Base-by-base conservation (phyloP, 1,284 basidiomycete genomes). In the Paramarasmius palmivorus region DNA sequence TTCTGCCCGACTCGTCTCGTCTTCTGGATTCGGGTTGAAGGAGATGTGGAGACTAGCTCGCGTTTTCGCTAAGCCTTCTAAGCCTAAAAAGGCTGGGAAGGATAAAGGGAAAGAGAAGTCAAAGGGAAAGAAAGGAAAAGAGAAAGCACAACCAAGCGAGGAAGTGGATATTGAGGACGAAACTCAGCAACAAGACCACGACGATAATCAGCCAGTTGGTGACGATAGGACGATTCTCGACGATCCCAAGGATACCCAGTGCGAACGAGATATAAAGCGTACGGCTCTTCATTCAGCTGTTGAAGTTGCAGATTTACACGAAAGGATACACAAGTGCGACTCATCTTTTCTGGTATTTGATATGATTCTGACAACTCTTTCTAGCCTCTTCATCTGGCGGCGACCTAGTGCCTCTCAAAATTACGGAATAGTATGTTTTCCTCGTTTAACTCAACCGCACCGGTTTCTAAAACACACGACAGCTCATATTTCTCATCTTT, bases 271-370 rank as follows among this genome's bases (percentile, higher is more conserved):
- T 59, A 42, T 82, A 14, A 79, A 78, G 61, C 70, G 71, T 9
- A 59, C 70, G n/a, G 57, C 69, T 2, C 61, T 88, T 29, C 63
- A 72, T 48, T 34, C 65, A 9, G 41, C 84, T 50, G 73, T 73
- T 46, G 76, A 79, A 45, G 61, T 83, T 26, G 78, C 80, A 4
- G 86, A 88, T 62, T 49, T 85, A 6, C 81, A 88, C 58, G 88
- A 91, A 64, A 75, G 85, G 35, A 59, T 86, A 37, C 79, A 79
- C 67, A 88, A 86, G 87, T 88, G 61, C n/a, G 77, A n/a, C 69
- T 50, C n/a, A 47, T 25, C 9, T 15, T 20, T 37, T 12, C 23
- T 40, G n/a, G n/a, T n/a, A n/a, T n/a, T n/a, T n/a, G n/a, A n/a
- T n/a, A n/a, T n/a, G n/a, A n/a, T n/a, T n/a, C n/a, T 12, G 44